Evolutionary conservation across 179 eudicot species (phyloP), one percentile per base, ranked within the genome.

Genomic region (Camellia oleifera): DNA sequence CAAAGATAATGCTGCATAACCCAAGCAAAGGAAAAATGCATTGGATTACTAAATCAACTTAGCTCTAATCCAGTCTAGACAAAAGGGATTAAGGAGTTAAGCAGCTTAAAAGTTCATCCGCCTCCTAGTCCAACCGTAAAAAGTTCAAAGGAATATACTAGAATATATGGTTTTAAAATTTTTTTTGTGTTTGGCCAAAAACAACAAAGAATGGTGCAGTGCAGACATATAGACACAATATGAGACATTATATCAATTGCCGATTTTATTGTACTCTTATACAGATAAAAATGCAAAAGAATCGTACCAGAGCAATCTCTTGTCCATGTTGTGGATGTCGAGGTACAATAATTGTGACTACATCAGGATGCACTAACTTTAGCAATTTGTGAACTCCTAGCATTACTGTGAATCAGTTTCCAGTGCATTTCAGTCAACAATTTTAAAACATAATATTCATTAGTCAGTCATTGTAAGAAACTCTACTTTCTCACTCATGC

Each of bases 301-400:
- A 72, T 78, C 87, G 78, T 91, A 94, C 99, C 83, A 71, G 68
- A 61, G 92, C 87, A 83, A 94, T 87, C 72, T 88, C 85, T 74
- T 40, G 85, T 67, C 93, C 97, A 79, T 86, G 89, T 69, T 80
- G 82, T 64, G 97, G 97, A 85, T 95, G 90, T 5, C 99, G 97
- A 17, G 97, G 98, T 78, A 89, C 94, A 50, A 97, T 78, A 81
- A 94, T 86, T 3, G 95, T 88, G 74, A 94, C 80, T 64, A 93
- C 50, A 77, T 87, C 87, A 69, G 92, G 88, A 87, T 86, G 80
- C 77, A 62, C 83, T 82, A 88, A 81, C 73, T 86, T 84, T 76
- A 97, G 86, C 77, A 79, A 62, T 45, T 82, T 86, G 86, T 97
- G 97, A 89, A 82, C 94, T 54, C 85, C 87, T 61, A 94, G 84